Evolutionary conservation across 2,329 filamentous ascomycete species (phyloP).

Genomic region (Diaporthe australafricana): DNA sequence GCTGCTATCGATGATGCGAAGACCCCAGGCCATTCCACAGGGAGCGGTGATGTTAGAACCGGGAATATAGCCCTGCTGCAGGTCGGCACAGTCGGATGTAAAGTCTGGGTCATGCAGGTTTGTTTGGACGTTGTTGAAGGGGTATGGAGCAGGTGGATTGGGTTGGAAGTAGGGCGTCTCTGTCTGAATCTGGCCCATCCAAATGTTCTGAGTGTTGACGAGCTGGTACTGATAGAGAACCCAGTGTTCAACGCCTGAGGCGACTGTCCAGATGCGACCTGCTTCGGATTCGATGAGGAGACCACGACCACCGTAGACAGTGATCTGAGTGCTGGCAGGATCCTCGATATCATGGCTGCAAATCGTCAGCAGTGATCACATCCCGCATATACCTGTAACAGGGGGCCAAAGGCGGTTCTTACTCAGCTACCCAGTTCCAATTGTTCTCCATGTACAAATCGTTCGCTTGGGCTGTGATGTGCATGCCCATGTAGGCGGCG

Average conservation of each 20-base stretch:
- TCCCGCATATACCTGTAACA: not conserved
- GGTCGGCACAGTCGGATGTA: constrained; percentile 52
- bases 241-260: constrained; percentile 74
- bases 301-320: constrained; percentile 62
- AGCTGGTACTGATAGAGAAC: constrained; percentile 78
- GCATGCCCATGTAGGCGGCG: constrained; percentile 53
- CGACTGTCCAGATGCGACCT: constrained; percentile 69
- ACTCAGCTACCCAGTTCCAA: constrained; percentile 61
- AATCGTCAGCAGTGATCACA: not conserved
- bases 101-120: constrained; percentile 63
- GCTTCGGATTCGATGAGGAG: constrained; percentile 58
- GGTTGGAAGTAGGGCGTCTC: constrained; percentile 81
- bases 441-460: constrained; percentile 61
- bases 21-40: constrained; percentile 72
- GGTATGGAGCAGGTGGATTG: constrained; percentile 67
- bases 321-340: constrained; percentile 55
- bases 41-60: constrained; percentile 44
- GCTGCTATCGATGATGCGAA: constrained; percentile 67
- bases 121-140: constrained; percentile 58
- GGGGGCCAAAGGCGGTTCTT: not conserved
- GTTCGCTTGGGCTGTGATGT: constrained; percentile 52
- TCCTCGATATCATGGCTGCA: constrained; percentile 63
- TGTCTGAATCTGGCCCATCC: constrained; percentile 74
- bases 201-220: constrained; percentile 68
- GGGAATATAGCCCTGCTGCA: constrained; percentile 21